These are phyloP conservation scores for Arxiozyma slooffiae DNA, from an alignment of 1,139 yeast species.

Conservation along the genomic window DNA sequence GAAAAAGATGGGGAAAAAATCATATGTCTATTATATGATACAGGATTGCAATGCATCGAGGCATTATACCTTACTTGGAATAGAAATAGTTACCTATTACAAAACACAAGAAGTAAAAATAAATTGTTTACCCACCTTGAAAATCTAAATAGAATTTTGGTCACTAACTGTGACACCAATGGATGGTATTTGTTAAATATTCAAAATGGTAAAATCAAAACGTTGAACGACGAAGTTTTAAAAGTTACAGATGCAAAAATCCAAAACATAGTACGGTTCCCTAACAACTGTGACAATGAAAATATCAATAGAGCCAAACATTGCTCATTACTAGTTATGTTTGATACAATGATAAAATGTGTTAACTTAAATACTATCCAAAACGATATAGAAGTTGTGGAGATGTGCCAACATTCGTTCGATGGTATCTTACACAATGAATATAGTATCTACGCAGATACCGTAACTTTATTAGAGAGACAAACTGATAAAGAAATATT, in stretches of 20 bases:
- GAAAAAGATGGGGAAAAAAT: slow-evolving; percentile 6
- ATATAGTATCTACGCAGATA: neutral
- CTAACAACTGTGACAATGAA: neutral
- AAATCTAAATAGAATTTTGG: slow-evolving; percentile 22
- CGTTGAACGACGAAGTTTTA: slow-evolving; percentile 5
- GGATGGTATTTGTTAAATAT: slow-evolving; percentile 25
- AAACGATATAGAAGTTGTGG: slow-evolving; percentile 3
- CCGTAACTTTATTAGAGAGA: slow-evolving; percentile 6
- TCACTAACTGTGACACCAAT: slow-evolving; percentile 15
- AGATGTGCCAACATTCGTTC: neutral
- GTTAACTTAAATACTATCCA: slow-evolving; percentile 5
- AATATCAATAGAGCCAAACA: neutral
- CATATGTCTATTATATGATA: slow-evolving; percentile 14
- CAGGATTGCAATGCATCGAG: slow-evolving; percentile 18
- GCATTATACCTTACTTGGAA: slow-evolving; percentile 17
- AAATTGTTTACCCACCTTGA: slow-evolving; percentile 19
- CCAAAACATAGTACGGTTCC: slow-evolving; percentile 11
- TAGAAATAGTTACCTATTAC: slow-evolving; percentile 17
- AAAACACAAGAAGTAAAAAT: slow-evolving; percentile 19
- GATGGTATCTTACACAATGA: neutral
- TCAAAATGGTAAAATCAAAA: slow-evolving; percentile 19
- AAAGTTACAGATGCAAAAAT: slow-evolving; percentile 2
- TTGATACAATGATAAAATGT: slow-evolving; percentile 11
- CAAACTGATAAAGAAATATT: neutral
- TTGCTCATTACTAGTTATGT: slow-evolving; percentile 1